Percentiles rank a stretch among this genome's conserved stretches.
Conservation (phyloP, 768 basidiomycete species). For the Podaxis sp. region DNA sequence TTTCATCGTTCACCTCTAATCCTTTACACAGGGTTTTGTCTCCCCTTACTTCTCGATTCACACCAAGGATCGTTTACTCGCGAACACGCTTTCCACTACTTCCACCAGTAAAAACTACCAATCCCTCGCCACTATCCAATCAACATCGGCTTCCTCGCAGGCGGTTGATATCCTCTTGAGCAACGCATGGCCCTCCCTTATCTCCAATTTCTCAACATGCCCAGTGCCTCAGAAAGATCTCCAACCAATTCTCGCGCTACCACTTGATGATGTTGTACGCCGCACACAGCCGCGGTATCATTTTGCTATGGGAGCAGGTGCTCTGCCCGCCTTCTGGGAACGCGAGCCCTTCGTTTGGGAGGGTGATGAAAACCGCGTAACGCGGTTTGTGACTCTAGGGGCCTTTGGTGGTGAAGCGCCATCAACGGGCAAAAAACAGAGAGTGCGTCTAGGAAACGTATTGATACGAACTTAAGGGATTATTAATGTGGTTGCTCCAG, state of each 20-base stretch:
- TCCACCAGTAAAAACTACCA: slow-evolving; percentile 49
- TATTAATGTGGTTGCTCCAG: slow-evolving; percentile 37
- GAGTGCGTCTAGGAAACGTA: slow-evolving; percentile 50
- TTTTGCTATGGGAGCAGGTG: slow-evolving; percentile 63
- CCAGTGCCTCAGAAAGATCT: slow-evolving; percentile 49
- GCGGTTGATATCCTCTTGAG: slow-evolving; percentile 81
- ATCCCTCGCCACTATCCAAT: slow-evolving; percentile 68
- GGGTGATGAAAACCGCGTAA: slow-evolving; percentile 62
- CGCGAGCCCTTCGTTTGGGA: slow-evolving; percentile 90
- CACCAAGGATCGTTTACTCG: slow-evolving; percentile 68
- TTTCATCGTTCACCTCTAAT: slow-evolving; percentile 10
- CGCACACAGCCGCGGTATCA: slow-evolving; percentile 85
- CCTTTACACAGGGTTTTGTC: slow-evolving; percentile 57
- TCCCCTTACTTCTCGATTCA: slow-evolving; percentile 74
- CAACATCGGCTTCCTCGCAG: slow-evolving; percentile 59
- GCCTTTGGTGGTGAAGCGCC: slow-evolving; percentile 69
- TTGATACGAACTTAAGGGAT: neutral
- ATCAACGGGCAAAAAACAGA: slow-evolving; percentile 71
- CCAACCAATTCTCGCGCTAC: slow-evolving; percentile 44
- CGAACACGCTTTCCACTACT: slow-evolving; percentile 63
- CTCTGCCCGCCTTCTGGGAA: slow-evolving; percentile 87
- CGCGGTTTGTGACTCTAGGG: slow-evolving; percentile 85
- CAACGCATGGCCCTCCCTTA: slow-evolving; percentile 70
- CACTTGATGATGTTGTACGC: slow-evolving; percentile 64
- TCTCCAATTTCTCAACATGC: slow-evolving; percentile 60